A percentile compares a stretch with the other conserved stretches of the same genome.
Evolutionary conservation across 2,329 filamentous ascomycete species (phyloP).

Genomic region (Penicillium sp.): DNA sequence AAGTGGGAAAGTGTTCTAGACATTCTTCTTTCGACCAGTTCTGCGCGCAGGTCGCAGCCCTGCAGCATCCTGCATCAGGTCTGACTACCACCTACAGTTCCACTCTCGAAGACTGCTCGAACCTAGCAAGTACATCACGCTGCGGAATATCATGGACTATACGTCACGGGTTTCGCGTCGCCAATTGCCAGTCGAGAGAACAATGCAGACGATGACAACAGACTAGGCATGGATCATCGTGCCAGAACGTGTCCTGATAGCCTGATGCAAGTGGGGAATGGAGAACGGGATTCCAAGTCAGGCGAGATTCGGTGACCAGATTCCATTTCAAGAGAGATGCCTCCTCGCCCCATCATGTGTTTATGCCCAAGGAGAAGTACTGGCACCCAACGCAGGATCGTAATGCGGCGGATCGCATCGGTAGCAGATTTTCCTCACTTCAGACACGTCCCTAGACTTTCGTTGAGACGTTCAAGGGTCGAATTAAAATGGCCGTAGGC

Average conservation of each 20-base stretch:
- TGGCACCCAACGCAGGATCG: constrained; percentile 18
- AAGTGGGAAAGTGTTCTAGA: not conserved
- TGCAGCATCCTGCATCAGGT: constrained; percentile 5
- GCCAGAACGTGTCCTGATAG: not conserved
- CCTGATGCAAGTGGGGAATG: not conserved
- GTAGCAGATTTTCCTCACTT: constrained; percentile 14
- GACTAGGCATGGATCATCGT: not conserved
- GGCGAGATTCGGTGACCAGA: constrained; percentile 4
- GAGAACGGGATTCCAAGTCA: constrained; percentile 1
- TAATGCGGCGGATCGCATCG: constrained; percentile 13
- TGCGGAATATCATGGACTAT: not conserved
- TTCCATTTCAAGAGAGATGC: constrained; percentile 12
- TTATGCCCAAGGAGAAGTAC: constrained; percentile 21
- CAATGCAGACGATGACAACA: not conserved
- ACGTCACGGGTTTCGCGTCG: not conserved
- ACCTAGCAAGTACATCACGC: not conserved
- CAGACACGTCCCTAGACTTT: constrained; percentile 46
- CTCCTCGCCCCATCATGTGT: constrained; percentile 10
- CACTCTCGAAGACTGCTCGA: not conserved
- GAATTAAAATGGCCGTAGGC: constrained; percentile 42
- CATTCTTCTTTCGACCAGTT: constrained; percentile 1
- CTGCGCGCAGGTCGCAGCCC: not conserved
- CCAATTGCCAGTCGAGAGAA: not conserved
- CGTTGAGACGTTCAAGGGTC: constrained; percentile 46
- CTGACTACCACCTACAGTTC: not conserved